Evolutionary conservation across 208 protist species (phyloP), one percentile per base, ranked within the genome.

Genomic region (Spongospora subterranea): DNA sequence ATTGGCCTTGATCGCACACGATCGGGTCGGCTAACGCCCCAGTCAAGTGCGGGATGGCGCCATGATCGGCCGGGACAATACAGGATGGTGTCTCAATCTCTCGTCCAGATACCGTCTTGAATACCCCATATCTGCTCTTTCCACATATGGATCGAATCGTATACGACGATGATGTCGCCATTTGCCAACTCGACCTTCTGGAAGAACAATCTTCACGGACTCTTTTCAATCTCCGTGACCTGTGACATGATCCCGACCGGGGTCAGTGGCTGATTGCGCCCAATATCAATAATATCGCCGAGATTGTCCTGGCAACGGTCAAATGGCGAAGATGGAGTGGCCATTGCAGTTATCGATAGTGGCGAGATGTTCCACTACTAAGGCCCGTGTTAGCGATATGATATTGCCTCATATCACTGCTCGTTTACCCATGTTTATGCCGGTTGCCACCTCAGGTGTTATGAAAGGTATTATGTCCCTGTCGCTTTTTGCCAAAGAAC

Each of bases 391-490:
- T 17, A 32, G 20, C 20, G 20, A 29, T 29, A 65, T 65, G 54
- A 65, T 29, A 17, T 65, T 65, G 54, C 54, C 54, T 17, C 54
- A 65, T 65, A 17, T 65, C 20, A 29, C 54, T 65, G 54, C 54
- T 17, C 54, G 20, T 17, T 91, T 89, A 53, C 91, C 91, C 64
- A 91, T 93, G 35, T 93, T 93, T 35, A 90, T 91, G 88, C 91
- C 91, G 41, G 91, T 93, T 45, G 91, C 46, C 0, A 93, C 88
- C n/a, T 88, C 88, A 89, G 91, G 91, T 6, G 54, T 88, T 53
- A 71, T 92, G 50, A 92, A 92, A 91, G 91, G 91, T 90, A 0
- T 88, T 13, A n/a, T n/a, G n/a, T n/a, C n/a, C n/a, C n/a, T n/a
- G n/a, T n/a, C n/a, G n/a, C n/a, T n/a, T n/a, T n/a, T n/a, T n/a